phyloP scores from a whole-genome alignment of 176 grass and related monocot genomes.

The Cenchrus americanus region DNA sequence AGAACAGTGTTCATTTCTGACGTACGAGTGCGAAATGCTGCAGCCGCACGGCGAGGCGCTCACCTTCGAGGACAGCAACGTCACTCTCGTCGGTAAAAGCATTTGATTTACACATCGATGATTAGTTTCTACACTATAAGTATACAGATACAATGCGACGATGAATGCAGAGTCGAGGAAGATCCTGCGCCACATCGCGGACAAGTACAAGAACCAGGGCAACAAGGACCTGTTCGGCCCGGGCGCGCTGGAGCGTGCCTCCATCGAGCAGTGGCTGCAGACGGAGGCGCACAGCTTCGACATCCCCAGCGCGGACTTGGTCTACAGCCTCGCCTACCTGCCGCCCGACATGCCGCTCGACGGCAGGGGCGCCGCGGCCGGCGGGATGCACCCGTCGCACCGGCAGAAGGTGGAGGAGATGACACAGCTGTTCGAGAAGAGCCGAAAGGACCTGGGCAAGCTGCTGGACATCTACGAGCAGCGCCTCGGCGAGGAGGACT shows the following conservation, averaged over 20 bases:
- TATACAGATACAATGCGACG: not conserved
- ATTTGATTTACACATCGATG: too few species aligned
- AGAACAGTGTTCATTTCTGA: not conserved
- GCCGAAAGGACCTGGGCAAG: conserved; percentile 52
- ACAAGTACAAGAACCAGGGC: conserved; percentile 66
- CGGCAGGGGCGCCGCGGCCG: not conserved
- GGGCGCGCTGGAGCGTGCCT: conserved; percentile 70
- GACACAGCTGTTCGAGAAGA: conserved; percentile 53
- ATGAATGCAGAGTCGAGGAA: conserved; percentile 66
- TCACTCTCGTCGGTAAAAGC: conserved; percentile 50
- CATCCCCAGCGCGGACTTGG: conserved; percentile 64
- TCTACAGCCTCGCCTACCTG: conserved; percentile 68
- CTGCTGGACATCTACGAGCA: conserved; percentile 89
- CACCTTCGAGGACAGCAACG: conserved; percentile 56
- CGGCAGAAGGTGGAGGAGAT: conserved; percentile 46
- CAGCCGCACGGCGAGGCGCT: conserved; percentile 64
- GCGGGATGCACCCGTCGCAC: conserved; percentile 33
- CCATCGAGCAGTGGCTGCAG: conserved; percentile 94
- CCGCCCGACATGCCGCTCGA: conserved; percentile 26
- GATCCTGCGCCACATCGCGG: conserved; percentile 73
- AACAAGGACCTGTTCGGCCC: conserved; percentile 62
- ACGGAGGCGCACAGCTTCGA: conserved; percentile 84
- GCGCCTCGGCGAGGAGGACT: conserved; percentile 54
- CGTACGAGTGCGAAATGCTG: not conserved
- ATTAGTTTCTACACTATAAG: too few species aligned